These are phyloP conservation scores for Rhizopus stolonifer DNA, from an alignment of 371 early-diverging fungal species.

Conservation along the genomic window DNA sequence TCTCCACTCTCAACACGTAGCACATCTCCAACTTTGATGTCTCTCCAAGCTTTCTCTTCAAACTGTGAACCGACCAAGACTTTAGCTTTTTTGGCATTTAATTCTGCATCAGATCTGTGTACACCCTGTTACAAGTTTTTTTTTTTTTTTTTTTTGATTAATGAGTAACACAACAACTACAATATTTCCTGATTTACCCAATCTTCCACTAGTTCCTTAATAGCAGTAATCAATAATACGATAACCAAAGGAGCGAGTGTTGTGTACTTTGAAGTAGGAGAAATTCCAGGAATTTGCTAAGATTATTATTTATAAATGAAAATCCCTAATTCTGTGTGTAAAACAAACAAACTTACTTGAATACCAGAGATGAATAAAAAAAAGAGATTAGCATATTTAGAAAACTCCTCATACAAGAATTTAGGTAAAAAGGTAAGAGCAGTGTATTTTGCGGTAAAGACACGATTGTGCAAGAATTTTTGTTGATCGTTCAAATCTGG, in stretches of 20 bases:
- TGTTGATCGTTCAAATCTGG: conserved; percentile 66
- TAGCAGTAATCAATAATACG: conserved; percentile 89
- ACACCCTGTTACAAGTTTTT: conserved; percentile 60
- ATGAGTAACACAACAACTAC: not conserved
- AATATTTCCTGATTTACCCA: conserved; percentile 49
- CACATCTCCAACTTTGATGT: conserved; percentile 90
- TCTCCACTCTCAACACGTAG: conserved; percentile 84
- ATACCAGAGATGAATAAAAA: conserved; percentile 90
- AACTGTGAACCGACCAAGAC: conserved; percentile 66
- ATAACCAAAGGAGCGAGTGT: conserved; percentile 91
- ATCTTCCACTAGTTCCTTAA: conserved; percentile 97
- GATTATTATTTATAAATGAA: conserved; percentile 9
- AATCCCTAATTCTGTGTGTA: not conserved
- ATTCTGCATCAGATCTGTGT: conserved; percentile 74
- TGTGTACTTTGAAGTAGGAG: conserved; percentile 83
- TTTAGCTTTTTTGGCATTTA: conserved; percentile 71
- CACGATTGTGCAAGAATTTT: conserved; percentile 83
- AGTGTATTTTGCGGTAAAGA: conserved; percentile 92
- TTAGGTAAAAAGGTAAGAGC: conserved; percentile 86
- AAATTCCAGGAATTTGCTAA: conserved; percentile 82
- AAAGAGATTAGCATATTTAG: conserved; percentile 94
- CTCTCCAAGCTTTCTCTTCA: conserved; percentile 70
- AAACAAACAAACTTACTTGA: conserved; percentile 67
- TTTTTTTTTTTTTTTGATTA: too few species aligned
- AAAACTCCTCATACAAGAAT: conserved; percentile 92